These are phyloP conservation scores for Penicillium herquei DNA, from an alignment of 495 filamentous ascomycete species.

Conservation along the genomic window DNA sequence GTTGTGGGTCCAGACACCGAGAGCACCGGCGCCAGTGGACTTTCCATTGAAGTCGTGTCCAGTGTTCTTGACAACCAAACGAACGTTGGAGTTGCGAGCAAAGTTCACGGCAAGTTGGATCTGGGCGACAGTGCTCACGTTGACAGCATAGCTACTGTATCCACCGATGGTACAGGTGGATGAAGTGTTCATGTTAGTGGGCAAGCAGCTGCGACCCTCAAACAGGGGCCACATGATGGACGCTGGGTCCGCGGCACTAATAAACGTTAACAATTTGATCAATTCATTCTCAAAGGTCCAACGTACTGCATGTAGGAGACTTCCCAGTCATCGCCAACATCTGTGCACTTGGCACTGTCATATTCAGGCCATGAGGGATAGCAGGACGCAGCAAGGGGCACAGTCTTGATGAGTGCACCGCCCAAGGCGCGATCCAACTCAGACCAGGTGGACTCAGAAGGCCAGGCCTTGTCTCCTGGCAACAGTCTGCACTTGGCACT, in stretches of 20 bases:
- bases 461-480: slow-evolving; percentile 51
- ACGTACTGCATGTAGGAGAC: slow-evolving; percentile 33
- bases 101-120: slow-evolving; percentile 61
- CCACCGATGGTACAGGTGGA: slow-evolving; percentile 54
- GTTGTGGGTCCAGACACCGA: slow-evolving; percentile 61
- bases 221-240: slow-evolving; percentile 47
- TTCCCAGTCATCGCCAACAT: slow-evolving; percentile 25
- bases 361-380: slow-evolving; percentile 49
- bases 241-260: slow-evolving; percentile 32
- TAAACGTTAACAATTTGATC: neutral
- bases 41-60: slow-evolving; percentile 66
- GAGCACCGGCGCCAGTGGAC: slow-evolving; percentile 53
- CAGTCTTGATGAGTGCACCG: slow-evolving; percentile 53
- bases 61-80: slow-evolving; percentile 68
- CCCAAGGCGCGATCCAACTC: slow-evolving; percentile 46
- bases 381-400: slow-evolving; percentile 55
- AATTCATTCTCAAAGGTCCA: neutral
- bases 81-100: slow-evolving; percentile 55
- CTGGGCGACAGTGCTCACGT: slow-evolving; percentile 47
- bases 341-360: slow-evolving; percentile 40
- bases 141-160: slow-evolving; percentile 59
- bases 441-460: slow-evolving; percentile 35
- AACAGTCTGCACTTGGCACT: slow-evolving; percentile 44
- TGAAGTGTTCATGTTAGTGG: slow-evolving; percentile 24
- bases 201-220: slow-evolving; percentile 37